Percentiles rank a stretch among this genome's conserved stretches.
Conservation (phyloP, 163 green algal genomes). For the Volvox carteri region DNA sequence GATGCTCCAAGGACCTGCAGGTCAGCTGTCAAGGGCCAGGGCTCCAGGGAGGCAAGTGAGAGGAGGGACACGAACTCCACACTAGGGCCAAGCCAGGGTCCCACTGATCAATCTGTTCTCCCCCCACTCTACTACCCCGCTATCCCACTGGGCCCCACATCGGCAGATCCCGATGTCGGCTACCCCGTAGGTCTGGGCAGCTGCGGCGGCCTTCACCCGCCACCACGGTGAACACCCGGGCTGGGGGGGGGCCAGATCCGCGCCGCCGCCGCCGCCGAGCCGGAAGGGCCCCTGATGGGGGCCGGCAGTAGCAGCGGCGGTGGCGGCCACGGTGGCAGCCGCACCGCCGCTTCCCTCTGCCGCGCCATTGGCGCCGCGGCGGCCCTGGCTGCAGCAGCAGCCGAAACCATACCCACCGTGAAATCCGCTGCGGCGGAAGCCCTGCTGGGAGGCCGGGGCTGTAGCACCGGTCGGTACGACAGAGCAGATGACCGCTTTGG, state of each 20-base stretch:
- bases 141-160: too few species aligned
- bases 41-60: too few species aligned
- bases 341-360: neutral
- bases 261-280: neutral
- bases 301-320: neutral
- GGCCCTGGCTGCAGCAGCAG: neutral
- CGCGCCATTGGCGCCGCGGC: neutral
- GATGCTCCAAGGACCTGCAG: too few species aligned
- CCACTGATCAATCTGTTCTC: too few species aligned
- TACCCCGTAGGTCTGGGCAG: neutral
- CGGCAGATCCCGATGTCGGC: too few species aligned
- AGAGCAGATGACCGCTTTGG: neutral
- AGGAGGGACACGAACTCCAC: too few species aligned
- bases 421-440: neutral
- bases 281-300: neutral
- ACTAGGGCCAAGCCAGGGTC: too few species aligned
- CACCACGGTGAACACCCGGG: neutral
- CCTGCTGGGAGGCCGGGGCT: neutral
- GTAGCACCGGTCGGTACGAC: neutral
- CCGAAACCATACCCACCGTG: too few species aligned
- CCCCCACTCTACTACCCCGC: too few species aligned
- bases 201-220: neutral
- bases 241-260: slow-evolving; percentile 17
- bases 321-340: neutral
- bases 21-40: too few species aligned